These are phyloP conservation scores for Starmerella riodocensis DNA, from an alignment of 805 yeast species.

Conservation along the genomic window DNA sequence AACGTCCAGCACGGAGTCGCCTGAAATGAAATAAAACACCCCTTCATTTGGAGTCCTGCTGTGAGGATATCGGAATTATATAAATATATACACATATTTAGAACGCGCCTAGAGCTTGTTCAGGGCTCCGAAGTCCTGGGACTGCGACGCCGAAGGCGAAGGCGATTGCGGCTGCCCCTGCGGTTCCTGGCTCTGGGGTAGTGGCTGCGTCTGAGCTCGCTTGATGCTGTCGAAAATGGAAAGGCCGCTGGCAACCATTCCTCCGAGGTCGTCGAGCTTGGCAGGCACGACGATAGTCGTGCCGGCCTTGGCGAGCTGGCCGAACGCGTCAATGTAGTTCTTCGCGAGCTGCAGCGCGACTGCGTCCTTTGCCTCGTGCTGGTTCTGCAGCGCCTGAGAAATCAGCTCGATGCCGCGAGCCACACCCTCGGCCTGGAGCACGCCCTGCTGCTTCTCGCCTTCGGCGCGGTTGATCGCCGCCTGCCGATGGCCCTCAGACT, in stretches of 20 bases:
- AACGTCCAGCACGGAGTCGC: no score
- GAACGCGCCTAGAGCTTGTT: no score
- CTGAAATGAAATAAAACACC: no score
- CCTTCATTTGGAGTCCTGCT: no score
- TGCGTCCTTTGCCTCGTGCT: slow-evolving; percentile 64
- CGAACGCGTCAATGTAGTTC: slow-evolving; percentile 69
- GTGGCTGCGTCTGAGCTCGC: slow-evolving; percentile 4
- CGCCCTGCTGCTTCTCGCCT: slow-evolving; percentile 58
- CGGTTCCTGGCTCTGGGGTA: no score
- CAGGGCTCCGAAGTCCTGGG: no score
- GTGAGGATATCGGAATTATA: no score
- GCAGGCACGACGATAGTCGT: slow-evolving; percentile 70
- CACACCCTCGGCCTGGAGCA: slow-evolving; percentile 71
- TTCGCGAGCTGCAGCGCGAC: slow-evolving; percentile 71
- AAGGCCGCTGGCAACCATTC: slow-evolving; percentile 64
- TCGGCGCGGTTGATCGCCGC: slow-evolving; percentile 72
- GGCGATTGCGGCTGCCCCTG: no score
- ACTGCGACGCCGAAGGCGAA: no score
- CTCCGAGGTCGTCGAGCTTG: slow-evolving; percentile 58
- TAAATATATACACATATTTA: no score
- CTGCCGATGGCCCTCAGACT: slow-evolving; percentile 72
- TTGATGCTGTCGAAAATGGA: slow-evolving; percentile 49
- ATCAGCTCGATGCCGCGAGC: slow-evolving; percentile 54
- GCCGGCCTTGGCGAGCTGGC: slow-evolving; percentile 67
- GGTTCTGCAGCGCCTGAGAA: slow-evolving; percentile 52